Base-by-base conservation (phyloP, 306 rosid genomes). In the Prunus campanulata region DNA sequence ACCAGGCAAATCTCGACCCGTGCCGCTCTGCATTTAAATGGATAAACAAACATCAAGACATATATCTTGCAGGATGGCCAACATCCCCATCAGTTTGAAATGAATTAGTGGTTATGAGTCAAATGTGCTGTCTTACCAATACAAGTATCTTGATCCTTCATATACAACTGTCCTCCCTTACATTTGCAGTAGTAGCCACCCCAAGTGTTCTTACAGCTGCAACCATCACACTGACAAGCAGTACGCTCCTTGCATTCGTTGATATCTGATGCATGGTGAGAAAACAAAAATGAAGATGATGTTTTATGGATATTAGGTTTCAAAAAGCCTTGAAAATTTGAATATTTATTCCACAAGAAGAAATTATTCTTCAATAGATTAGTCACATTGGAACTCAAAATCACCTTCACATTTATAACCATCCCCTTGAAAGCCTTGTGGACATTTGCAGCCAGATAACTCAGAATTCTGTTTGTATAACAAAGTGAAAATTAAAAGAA, bases 321-420 rank as follows among this genome's bases (percentile, higher is more conserved):
- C 54, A 4, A 15, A 74, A 46, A 47, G 30, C 29, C 55, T 57
- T 16, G 10, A 4, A 22, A 24, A 25, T 0, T 20, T 29, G 30
- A 65, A 63, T 55, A 50, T 57, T 42, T 52, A 52, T 60, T 77
- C 56, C 59, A 66, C 8, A 68, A 6, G 16, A 29, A 60, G 5
- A 67, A 65, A 15, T 39, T 24, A 22, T 50, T 63, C 63, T 20
- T 66, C 35, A 27, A 61, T 64, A 74, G 2, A 72, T 12, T 64
- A 72, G 14, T 73, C 49, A 75, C 22, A 27, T 20, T 47, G 51
- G 63, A 77, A 75, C 46, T n/a, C 54, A 80, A 63, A 61, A 61
- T 83, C 62, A 94, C 98, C 98, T 86, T 85, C 81, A 29, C 97
- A 94, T 25, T 77, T 83, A 12, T 73, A 29, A n/a, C 98, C 97